phyloP scores from a whole-genome alignment of 352 stramenopile species.

The Phytophthora pseudosyringae region DNA sequence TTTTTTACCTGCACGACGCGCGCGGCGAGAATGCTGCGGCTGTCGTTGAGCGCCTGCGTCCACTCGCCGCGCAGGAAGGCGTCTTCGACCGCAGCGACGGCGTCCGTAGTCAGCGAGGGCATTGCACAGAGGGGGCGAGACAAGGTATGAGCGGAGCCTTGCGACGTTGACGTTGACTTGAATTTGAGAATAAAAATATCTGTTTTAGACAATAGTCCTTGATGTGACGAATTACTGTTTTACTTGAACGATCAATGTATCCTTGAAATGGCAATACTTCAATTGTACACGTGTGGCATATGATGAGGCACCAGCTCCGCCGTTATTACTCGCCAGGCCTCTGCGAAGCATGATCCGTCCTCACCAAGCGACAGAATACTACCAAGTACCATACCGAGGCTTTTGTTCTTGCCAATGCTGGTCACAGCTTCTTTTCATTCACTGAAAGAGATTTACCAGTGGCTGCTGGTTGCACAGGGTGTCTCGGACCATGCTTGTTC shows the following conservation, averaged over 20 bases:
- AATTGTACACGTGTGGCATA: no score
- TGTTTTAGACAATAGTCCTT: no score
- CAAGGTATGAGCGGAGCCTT: not conserved
- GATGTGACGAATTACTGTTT: no score
- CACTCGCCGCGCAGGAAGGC: slow-evolving; percentile 67
- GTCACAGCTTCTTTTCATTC: slow-evolving; percentile 29
- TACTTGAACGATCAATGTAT: no score
- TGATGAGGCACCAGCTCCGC: no score
- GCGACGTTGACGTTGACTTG: slow-evolving; percentile 27
- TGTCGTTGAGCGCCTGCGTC: slow-evolving; percentile 56
- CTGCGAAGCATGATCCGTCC: no score
- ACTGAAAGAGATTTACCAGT: slow-evolving; percentile 21
- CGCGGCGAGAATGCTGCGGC: slow-evolving; percentile 43
- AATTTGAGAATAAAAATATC: no score
- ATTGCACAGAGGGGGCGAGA: slow-evolving; percentile 4
- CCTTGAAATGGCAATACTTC: no score
- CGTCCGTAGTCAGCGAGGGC: slow-evolving; percentile 12
- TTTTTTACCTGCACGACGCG: slow-evolving; percentile 38
- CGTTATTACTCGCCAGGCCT: no score
- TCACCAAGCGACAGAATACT: no score
- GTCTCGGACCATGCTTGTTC: slow-evolving; percentile 20
- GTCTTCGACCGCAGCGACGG: slow-evolving; percentile 55
- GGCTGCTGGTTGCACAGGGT: slow-evolving; percentile 19
- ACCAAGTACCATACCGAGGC: not conserved
- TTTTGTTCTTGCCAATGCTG: slow-evolving; percentile 14